Conservation (phyloP, 2,329 filamentous ascomycete species). For the Colletotrichum sojae region DNA sequence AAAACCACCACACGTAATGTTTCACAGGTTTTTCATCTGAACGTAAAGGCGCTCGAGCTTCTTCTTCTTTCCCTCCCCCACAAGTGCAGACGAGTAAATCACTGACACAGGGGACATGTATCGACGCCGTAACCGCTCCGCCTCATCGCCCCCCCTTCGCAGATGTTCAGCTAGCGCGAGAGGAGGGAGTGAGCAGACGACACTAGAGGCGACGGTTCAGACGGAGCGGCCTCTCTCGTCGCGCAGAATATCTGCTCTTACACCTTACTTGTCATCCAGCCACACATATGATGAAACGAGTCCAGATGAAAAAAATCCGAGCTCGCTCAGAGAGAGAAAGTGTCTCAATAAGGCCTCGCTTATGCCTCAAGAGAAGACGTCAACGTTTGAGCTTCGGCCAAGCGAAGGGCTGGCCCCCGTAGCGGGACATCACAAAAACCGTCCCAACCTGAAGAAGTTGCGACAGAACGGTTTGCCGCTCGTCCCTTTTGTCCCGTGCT, state of each 20-base stretch:
- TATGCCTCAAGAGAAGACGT: slow-evolving; percentile 28
- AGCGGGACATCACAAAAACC: slow-evolving; percentile 1
- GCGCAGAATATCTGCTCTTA: slow-evolving; percentile 6
- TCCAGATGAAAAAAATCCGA: slow-evolving; percentile 19
- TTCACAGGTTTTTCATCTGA: slow-evolving; percentile 36
- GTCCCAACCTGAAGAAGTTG: background rate
- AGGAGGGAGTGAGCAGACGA: background rate
- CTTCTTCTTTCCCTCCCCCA: no score
- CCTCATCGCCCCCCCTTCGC: no score
- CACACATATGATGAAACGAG: slow-evolving; percentile 28
- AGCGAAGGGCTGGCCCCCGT: slow-evolving; percentile 2
- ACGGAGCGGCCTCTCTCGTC: slow-evolving; percentile 30
- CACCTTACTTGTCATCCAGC: slow-evolving; percentile 12
- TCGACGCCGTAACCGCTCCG: no score
- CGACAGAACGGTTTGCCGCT: background rate
- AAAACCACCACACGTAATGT: slow-evolving; percentile 19
- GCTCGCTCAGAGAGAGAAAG: background rate
- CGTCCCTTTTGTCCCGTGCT: background rate
- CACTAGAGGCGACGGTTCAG: slow-evolving; percentile 26
- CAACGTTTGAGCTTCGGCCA: slow-evolving; percentile 33
- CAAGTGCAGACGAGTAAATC: no score
- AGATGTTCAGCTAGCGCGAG: background rate
- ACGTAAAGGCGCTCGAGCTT: background rate
- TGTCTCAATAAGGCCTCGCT: slow-evolving; percentile 9
- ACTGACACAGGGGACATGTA: no score